These are phyloP conservation scores for Cryoendolithus antarcticus DNA, from an alignment of 2,329 filamentous ascomycete genomes.

Conservation along the genomic window DNA sequence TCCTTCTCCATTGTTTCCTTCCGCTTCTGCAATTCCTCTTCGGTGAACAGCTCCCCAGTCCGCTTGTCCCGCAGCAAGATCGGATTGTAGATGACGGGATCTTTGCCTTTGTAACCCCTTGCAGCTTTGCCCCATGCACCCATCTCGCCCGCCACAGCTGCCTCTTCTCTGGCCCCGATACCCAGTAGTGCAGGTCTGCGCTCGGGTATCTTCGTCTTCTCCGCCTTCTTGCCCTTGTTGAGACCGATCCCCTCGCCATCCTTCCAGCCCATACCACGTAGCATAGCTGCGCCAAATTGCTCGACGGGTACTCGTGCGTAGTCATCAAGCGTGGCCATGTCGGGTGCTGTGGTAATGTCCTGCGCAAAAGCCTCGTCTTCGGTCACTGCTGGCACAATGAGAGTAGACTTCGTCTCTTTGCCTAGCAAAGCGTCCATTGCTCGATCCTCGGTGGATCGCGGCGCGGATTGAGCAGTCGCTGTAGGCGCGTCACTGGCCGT, in stretches of 20 bases:
- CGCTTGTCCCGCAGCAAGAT: slow-evolving; percentile 48
- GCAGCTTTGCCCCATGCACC: slow-evolving; percentile 64
- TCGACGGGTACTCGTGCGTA: slow-evolving; percentile 86
- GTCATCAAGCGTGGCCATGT: slow-evolving; percentile 64
- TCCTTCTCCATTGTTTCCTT: slow-evolving; percentile 35
- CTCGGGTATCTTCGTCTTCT: slow-evolving; percentile 52
- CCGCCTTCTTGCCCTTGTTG: slow-evolving; percentile 28
- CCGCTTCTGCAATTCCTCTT: slow-evolving; percentile 44
- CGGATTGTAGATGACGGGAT: slow-evolving; percentile 49
- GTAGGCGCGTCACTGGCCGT: neutral
- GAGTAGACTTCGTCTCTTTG: slow-evolving; percentile 21
- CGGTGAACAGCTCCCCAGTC: slow-evolving; percentile 50
- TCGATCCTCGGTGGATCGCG: slow-evolving; percentile 45
- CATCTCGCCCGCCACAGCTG: slow-evolving; percentile 53
- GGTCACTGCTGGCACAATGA: slow-evolving; percentile 28
- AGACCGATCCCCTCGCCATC: slow-evolving; percentile 48
- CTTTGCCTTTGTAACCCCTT: slow-evolving; percentile 40
- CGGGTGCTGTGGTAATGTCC: slow-evolving; percentile 61
- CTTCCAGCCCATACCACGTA: slow-evolving; percentile 95
- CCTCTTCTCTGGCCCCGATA: slow-evolving; percentile 72
- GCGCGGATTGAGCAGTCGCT: slow-evolving; percentile 2
- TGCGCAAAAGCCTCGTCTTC: slow-evolving; percentile 25
- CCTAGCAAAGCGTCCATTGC: slow-evolving; percentile 36
- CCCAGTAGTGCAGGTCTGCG: slow-evolving; percentile 71
- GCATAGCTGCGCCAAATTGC: slow-evolving; percentile 84